Evolutionary conservation across 2,329 filamentous ascomycete genomes (phyloP).

Genomic region (Scytalidium lignicola): DNA sequence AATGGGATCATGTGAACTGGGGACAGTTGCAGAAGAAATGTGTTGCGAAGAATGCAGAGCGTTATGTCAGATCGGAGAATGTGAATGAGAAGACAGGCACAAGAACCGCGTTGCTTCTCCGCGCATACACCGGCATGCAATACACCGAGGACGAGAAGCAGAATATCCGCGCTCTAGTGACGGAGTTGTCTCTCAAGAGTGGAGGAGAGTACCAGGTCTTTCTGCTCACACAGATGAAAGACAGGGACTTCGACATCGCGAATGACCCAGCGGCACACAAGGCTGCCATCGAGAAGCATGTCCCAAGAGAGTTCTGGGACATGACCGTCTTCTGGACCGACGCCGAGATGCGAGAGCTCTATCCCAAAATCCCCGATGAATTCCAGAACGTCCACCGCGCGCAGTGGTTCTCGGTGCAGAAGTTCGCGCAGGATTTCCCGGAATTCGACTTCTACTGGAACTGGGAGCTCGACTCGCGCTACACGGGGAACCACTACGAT

Average conservation of each 20-base stretch:
- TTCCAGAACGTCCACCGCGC: conserved; percentile 59
- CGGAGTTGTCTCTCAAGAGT: conserved; percentile 70
- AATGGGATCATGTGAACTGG: conserved; percentile 3
- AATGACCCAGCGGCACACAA: conserved; percentile 70
- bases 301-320: conserved; percentile 70
- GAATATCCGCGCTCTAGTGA: conserved; percentile 66
- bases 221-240: conserved; percentile 80
- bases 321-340: conserved; percentile 83
- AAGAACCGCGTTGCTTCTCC: conserved; percentile 2
- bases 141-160: conserved; percentile 4
- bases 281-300: conserved; percentile 59
- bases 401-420: conserved; percentile 57
- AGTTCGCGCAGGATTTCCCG: conserved; percentile 58
- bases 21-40: conserved; percentile 2
- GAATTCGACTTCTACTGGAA: conserved; percentile 67
- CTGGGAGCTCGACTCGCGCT: conserved; percentile 65
- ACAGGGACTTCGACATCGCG: conserved; percentile 75
- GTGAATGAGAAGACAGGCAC: conserved; percentile 1
- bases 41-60: conserved; percentile 1
- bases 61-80: background rate
- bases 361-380: conserved; percentile 60
- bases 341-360: conserved; percentile 75
- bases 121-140: conserved; percentile 3
- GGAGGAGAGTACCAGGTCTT: conserved; percentile 80
- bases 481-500: conserved; percentile 64